Evolutionary conservation across 2,329 filamentous ascomycete genomes (phyloP).

Genomic region (Diaporthe sp.): DNA sequence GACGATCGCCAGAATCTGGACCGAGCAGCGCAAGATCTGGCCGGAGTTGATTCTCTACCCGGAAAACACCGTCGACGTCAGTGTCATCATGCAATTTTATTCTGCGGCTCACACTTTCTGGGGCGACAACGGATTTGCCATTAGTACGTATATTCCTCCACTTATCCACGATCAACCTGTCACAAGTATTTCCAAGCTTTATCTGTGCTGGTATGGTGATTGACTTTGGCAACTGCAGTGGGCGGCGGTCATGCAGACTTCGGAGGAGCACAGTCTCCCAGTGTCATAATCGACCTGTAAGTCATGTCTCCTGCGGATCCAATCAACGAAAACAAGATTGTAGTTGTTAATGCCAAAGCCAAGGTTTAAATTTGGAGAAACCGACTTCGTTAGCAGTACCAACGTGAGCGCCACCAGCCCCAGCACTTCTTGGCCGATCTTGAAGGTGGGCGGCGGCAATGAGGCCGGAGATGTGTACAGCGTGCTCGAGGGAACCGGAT

Average conservation of each 20-base stretch:
- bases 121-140: slow-evolving; percentile 33
- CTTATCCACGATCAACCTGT: background rate
- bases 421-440: slow-evolving; percentile 34
- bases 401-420: slow-evolving; percentile 19
- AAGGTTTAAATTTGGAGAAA: slow-evolving; percentile 28
- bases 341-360: background rate
- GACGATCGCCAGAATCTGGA: slow-evolving; percentile 34
- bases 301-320: background rate
- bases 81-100: slow-evolving; percentile 36
- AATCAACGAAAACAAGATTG: background rate
- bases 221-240: slow-evolving; percentile 7
- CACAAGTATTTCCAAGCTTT: background rate
- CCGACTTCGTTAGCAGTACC: slow-evolving; percentile 11
- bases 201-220: background rate
- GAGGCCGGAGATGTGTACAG: slow-evolving; percentile 33
- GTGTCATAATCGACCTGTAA: slow-evolving; percentile 34
- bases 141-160: slow-evolving; percentile 20
- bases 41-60: slow-evolving; percentile 35
- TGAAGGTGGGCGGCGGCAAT: slow-evolving; percentile 34
- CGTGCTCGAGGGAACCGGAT: slow-evolving; percentile 31
- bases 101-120: slow-evolving; percentile 32
- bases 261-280: slow-evolving; percentile 33
- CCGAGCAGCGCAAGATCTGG: slow-evolving; percentile 34
- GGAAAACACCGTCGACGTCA: slow-evolving; percentile 26
- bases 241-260: slow-evolving; percentile 35